Evolutionary conservation across 2,329 filamentous ascomycete genomes (phyloP), one percentile per base, ranked within the genome.

Genomic region (Didymella arachidicola): DNA sequence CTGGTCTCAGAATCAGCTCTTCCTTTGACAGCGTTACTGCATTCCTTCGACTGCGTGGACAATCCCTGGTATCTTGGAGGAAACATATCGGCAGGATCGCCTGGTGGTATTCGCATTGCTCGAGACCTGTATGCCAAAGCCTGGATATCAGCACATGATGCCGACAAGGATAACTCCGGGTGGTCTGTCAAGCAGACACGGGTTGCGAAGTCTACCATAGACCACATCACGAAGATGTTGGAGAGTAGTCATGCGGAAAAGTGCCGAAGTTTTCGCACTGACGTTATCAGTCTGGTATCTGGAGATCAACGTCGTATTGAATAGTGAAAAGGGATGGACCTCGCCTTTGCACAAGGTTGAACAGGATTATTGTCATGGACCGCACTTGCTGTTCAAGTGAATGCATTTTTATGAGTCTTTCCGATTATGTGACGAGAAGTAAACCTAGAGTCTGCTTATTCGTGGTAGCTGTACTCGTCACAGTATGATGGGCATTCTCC

Each of bases 71-170:
- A 84, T 74, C 72, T 88, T 2, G 86, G 86, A 34, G 86, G 86
- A 0, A 83, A 84, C 50, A 82, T 87, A 50, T 83, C 83, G 25
- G 78, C 80, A 2, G 87, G 86, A 0, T 81, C 82, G 10, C 84
- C 86, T 0, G 81, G 82, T 11, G 88, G 87, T 0, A 71, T 83
- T 26, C 81, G 86, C 56, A 84, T 87, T 26, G 86, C 86, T 2
- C 74, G 79, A 36, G 80, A 79, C 19, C 73, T 87, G 1, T 80
- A 81, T 12, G 85, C 85, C 4, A 79, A 79, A 55, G 78, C 80
- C 1, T 90, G 88, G 87, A 80, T 90, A 19, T 82, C 82, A 54
- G 83, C 86, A 0, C 86, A 88, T 61, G 86, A 89, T 65, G 85
- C 83, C 5, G 82, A 84, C 27, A 89, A 88, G 67, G 79, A 84